Percentiles rank a stretch among this genome's conserved stretches.
phyloP scores from a whole-genome alignment of 208 protist genomes.

The Tetramitus jugosus region DNA sequence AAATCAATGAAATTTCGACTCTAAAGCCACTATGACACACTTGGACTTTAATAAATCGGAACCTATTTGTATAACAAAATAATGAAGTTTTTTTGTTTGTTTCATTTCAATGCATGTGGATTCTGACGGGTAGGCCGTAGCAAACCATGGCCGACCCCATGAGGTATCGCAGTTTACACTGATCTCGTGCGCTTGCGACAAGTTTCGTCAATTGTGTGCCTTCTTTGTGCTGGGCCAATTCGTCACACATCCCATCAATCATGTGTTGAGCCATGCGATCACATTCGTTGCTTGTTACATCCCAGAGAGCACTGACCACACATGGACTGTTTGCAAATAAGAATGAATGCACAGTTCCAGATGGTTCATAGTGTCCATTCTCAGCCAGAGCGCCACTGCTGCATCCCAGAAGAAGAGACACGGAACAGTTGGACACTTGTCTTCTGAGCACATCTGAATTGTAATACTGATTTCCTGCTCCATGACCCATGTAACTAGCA shows the following conservation, averaged over 20 bases:
- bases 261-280: slow-evolving; percentile 47
- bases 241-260: slow-evolving; percentile 38
- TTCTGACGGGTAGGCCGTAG: slow-evolving; percentile 64
- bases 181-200: slow-evolving; percentile 34
- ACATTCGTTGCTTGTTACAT: slow-evolving; percentile 69
- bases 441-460: neutral
- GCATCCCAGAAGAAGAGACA: slow-evolving; percentile 52
- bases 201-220: slow-evolving; percentile 18
- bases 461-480: slow-evolving; percentile 30
- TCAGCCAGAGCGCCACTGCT: slow-evolving; percentile 40
- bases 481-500: slow-evolving; percentile 15
- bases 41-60: no score
- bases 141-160: slow-evolving; percentile 53
- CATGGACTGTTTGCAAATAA: slow-evolving; percentile 45
- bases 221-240: no score
- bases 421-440: slow-evolving; percentile 26
- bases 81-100: no score
- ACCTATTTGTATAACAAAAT: no score
- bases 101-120: no score
- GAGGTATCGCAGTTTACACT: slow-evolving; percentile 46
- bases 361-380: slow-evolving; percentile 42
- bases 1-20: no score
- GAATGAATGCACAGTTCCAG: slow-evolving; percentile 36
- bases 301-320: slow-evolving; percentile 64
- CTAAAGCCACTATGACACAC: no score